Evolutionary conservation across 2,329 filamentous ascomycete genomes (phyloP).

Genomic region (Phaeomoniella chlamydospora): DNA sequence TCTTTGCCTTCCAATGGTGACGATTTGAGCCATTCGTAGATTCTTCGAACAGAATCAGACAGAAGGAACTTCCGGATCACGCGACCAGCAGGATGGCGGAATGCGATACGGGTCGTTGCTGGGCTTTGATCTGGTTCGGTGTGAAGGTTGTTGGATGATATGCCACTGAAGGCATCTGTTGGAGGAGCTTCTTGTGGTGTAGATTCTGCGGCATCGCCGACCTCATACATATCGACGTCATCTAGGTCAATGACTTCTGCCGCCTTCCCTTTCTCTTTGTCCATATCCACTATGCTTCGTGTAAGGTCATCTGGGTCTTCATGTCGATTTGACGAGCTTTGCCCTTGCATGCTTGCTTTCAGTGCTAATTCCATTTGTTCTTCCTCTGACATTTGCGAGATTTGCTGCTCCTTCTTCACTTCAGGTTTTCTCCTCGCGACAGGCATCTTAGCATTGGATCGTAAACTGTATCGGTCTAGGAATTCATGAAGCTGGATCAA

Average conservation of each 20-base stretch:
- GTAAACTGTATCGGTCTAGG: conserved; percentile 88
- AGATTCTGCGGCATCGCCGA: conserved; percentile 14
- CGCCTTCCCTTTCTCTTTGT: conserved; percentile 40
- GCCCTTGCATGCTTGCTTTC: conserved; percentile 65
- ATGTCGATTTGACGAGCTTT: conserved; percentile 12
- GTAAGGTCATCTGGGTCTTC: conserved; percentile 83
- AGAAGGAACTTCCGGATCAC: conserved; percentile 76
- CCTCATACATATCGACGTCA: conserved; percentile 20
- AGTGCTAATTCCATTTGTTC: conserved; percentile 94
- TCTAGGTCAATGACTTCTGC: conserved; percentile 21
- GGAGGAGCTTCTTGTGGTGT: conserved; percentile 18
- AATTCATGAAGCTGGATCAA: conserved; percentile 88
- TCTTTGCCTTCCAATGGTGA: conserved; percentile 68
- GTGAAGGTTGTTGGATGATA: conserved; percentile 60
- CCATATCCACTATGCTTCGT: conserved; percentile 39
- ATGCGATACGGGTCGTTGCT: conserved; percentile 77
- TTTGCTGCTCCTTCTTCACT: conserved; percentile 52
- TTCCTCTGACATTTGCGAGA: conserved; percentile 86
- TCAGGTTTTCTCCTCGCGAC: conserved; percentile 67
- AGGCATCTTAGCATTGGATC: conserved; percentile 78
- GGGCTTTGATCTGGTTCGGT: conserved; percentile 60
- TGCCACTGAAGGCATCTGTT: conserved; percentile 46
- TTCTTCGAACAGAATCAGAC: conserved; percentile 59
- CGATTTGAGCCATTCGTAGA: conserved; percentile 96
- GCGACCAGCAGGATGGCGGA: conserved; percentile 70